Evolutionary conservation across 441 rosid genomes (phyloP).

Genomic region (Gossypium laxum): DNA sequence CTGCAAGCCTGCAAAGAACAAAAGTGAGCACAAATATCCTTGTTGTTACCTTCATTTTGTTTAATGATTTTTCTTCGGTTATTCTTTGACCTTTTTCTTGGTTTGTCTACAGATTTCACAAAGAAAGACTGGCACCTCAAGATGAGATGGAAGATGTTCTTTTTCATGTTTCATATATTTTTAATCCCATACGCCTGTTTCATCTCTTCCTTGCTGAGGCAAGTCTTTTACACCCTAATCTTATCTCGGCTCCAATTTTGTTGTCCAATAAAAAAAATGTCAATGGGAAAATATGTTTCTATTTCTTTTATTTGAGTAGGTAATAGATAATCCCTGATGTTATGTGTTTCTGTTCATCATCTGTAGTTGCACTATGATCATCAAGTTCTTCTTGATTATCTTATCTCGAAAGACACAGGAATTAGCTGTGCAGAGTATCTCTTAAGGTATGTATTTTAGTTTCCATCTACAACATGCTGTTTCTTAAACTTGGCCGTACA

Average conservation of each 20-base stretch:
- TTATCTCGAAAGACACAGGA: conserved; percentile 71
- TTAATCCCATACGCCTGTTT: conserved; percentile 60
- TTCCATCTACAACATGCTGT: conserved; percentile 1
- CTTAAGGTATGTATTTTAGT: conserved; percentile 38
- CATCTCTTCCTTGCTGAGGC: conserved; percentile 73
- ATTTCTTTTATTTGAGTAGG: not conserved
- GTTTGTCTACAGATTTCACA: conserved; percentile 31
- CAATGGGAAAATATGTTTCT: not conserved
- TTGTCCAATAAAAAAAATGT: not conserved
- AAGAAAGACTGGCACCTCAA: conserved; percentile 25
- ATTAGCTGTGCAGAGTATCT: conserved; percentile 72
- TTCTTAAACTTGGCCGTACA: not conserved
- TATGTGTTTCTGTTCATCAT: conserved; percentile 9
- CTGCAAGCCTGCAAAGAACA: conserved; percentile 22
- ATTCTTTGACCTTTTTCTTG: conserved; percentile 12
- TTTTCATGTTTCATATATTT: conserved; percentile 34
- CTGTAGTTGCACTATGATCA: conserved; percentile 76
- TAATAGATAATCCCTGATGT: not conserved
- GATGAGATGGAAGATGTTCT: conserved; percentile 28
- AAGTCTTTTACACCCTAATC: conserved; percentile 19
- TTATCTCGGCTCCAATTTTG: not conserved
- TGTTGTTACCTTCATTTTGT: conserved; percentile 17
- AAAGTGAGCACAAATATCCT: conserved; percentile 33
- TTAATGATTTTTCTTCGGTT: not conserved
- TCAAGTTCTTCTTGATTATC: conserved; percentile 87